Evolutionary conservation across 257 asterid species (phyloP), one percentile per base, ranked within the genome.

Genomic region (Jacaranda copaia): DNA sequence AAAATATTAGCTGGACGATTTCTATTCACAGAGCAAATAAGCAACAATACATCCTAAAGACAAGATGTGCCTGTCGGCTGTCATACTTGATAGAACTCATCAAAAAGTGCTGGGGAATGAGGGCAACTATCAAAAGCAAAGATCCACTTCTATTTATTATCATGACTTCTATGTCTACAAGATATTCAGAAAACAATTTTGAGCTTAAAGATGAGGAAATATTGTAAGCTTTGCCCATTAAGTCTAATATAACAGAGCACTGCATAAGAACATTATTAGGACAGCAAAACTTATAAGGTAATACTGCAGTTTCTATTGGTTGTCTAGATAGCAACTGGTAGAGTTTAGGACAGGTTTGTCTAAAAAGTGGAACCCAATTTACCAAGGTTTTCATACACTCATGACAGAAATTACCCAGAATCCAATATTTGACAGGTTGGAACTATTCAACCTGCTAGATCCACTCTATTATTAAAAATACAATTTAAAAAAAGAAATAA

Each of bases 111-210:
- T n/a, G n/a, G n/a, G n/a, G n/a, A n/a, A n/a, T n/a, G n/a, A n/a
- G n/a, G n/a, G n/a, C n/a, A 73, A 8, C 8, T 14, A 52, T n/a
- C 51, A 35, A 38, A 51, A 53, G 13, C 36, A 60, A 64, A 20
- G 57, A 16, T 55, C 18, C 57, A 70, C 18, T 70, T 70, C 57
- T 52, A 36, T 38, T 38, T 53, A 18, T 53, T 36, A 70, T 36
- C 51, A 49, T 18, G 11, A n/a, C 58, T 39, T 49, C 51, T 20
- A 74, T 36, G 5, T 5, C 8, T 39, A 25, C 35, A n/a, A 64
- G 53, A 64, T 64, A 53, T 14, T 0, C 19, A 53, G 20, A 15
- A 5, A 53, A 53, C 19, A 16, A 53, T 53, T 53, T 53, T 5
- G 13, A 15, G 18, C 16, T n/a, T 56, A 53, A 4, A 18, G 61